These are phyloP conservation scores for Prunus fruticosa DNA, from an alignment of 306 rosid species.

Conservation along the genomic window DNA sequence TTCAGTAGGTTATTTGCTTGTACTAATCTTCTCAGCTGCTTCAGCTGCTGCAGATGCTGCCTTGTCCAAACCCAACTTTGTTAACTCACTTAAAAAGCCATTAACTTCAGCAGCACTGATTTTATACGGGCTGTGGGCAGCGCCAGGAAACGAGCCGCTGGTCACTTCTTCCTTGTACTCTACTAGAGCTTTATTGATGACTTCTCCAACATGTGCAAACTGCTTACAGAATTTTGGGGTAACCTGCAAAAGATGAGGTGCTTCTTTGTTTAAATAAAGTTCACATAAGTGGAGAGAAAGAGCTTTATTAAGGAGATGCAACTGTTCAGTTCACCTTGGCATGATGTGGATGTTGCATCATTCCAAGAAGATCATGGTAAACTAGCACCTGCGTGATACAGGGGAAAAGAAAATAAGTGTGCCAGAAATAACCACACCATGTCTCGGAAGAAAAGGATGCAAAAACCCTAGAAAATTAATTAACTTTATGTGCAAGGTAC, in stretches of 20 bases:
- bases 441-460: background rate
- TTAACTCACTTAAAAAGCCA: constrained; percentile 60
- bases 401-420: background rate
- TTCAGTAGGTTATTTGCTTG: constrained; percentile 18
- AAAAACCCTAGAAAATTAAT: background rate
- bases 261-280: background rate
- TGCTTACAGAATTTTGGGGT: constrained; percentile 96
- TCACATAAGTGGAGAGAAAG: background rate
- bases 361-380: constrained; percentile 95
- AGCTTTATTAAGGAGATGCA: background rate
- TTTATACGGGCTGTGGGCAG: constrained; percentile 69
- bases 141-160: constrained; percentile 71
- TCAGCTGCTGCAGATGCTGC: constrained; percentile 81
- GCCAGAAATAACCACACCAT: background rate
- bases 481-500: background rate
- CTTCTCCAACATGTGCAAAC: constrained; percentile 64
- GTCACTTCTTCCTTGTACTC: constrained; percentile 79
- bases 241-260: constrained; percentile 43
- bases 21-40: constrained; percentile 53
- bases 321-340: constrained; percentile 59
- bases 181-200: constrained; percentile 60
- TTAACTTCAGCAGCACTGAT: constrained; percentile 48
- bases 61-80: constrained; percentile 58
- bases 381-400: constrained; percentile 64
- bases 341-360: constrained; percentile 94